Conservation (phyloP, 495 filamentous ascomycete genomes). For the Tuber umbilicatum region DNA sequence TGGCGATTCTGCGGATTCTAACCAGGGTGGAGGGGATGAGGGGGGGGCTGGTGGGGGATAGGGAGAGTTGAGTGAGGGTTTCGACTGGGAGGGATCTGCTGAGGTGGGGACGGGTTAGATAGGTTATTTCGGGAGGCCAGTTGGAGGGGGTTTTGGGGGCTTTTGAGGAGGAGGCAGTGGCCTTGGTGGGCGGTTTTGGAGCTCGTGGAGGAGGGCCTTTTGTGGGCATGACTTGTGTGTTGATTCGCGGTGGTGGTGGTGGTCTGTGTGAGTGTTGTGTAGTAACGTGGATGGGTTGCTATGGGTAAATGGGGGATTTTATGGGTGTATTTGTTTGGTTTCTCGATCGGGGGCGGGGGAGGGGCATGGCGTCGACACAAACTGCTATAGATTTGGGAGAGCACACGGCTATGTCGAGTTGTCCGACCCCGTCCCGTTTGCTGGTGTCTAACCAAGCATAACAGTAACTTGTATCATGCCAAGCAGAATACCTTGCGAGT, state of each 20-base stretch:
- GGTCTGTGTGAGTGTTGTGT: neutral
- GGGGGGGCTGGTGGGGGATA: slow-evolving; percentile 33
- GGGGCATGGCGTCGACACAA: neutral
- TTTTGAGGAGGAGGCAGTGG: slow-evolving; percentile 5
- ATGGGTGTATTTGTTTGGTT: neutral
- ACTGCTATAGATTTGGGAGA: neutral
- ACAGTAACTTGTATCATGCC: neutral
- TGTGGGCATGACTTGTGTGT: slow-evolving; percentile 18
- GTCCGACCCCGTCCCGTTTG: neutral
- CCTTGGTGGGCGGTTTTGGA: neutral
- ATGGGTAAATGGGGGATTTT: neutral
- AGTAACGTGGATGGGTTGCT: neutral
- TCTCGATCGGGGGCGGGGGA: neutral
- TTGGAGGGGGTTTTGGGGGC: slow-evolving; percentile 40
- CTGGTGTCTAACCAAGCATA: neutral
- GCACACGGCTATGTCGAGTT: neutral
- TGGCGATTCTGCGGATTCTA: slow-evolving; percentile 51
- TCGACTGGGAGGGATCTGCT: slow-evolving; percentile 47
- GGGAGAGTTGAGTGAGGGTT: slow-evolving; percentile 39
- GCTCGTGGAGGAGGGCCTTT: slow-evolving; percentile 2
- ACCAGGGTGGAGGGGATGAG: slow-evolving; percentile 48
- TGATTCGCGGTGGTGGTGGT: neutral
- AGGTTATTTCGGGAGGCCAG: slow-evolving; percentile 54
- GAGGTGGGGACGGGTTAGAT: slow-evolving; percentile 50
- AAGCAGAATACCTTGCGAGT: neutral